Evolutionary conservation across 2,329 filamentous ascomycete species (phyloP).

Genomic region (Ophiostoma pallidulum): DNA sequence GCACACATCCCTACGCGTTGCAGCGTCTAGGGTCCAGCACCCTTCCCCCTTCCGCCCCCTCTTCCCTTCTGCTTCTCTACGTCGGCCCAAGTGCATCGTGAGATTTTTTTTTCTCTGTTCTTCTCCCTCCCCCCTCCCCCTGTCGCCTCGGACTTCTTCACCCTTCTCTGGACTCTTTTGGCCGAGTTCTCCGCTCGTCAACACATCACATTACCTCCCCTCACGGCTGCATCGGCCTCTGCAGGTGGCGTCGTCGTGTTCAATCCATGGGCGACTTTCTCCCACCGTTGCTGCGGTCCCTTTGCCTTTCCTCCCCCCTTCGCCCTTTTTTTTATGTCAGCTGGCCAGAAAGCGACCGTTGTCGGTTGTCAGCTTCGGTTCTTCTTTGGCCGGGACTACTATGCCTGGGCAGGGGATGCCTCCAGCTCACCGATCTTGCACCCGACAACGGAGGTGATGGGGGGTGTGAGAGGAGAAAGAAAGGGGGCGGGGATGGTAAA

Average conservation of each 20-base stretch:
- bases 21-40: no score
- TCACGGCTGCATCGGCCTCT: neutral
- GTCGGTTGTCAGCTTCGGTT: neutral
- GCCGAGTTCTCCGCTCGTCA: neutral
- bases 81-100: neutral
- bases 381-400: neutral
- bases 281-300: neutral
- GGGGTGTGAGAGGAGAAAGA: neutral
- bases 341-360: neutral
- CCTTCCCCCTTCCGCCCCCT: no score
- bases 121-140: neutral
- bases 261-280: conserved; percentile 1
- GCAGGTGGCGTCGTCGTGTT: neutral
- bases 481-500: neutral
- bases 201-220: neutral
- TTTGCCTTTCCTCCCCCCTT: neutral
- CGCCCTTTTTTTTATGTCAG: conserved; percentile 4
- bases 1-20: no score
- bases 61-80: neutral
- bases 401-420: neutral
- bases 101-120: neutral
- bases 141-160: neutral
- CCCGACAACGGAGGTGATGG: conserved; percentile 9
- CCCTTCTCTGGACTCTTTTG: no score
- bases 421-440: neutral